Evolutionary conservation across 2,329 filamentous ascomycete species (phyloP), one percentile per base, ranked within the genome.

Genomic region (Mollisiaceae sp.): DNA sequence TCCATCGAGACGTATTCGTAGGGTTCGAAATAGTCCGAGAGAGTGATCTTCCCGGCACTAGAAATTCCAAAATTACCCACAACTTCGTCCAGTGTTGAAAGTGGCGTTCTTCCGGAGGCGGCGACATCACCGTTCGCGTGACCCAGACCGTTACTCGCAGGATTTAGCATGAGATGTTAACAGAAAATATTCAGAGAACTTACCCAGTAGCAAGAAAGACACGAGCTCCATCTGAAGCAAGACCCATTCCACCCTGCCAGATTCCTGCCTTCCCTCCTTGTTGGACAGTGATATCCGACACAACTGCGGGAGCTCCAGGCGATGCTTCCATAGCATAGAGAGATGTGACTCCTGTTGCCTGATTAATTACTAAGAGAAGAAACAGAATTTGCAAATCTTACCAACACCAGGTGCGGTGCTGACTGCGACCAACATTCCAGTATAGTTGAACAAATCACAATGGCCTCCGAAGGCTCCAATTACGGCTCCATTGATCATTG

Each of bases 21-120:
- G 0, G 84, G 84, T 78, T 85, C 82, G 65, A 86, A 86, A 70
- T 85, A 86, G 60, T 86, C 83, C 11, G 79, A 76, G 4, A 85
- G 68, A 0, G 75, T 76, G 0, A 85, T 78, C 50, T 83, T 78
- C 8, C 81, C 82, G 1, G 79, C 76, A 0, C 70, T 63, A 32
- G 79, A 78, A 36, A 81, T 73, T 0, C 75, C 78, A 75, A 83
- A 79, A 67, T 81, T 81, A 8, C 80, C 78, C 0, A 81, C 79
- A 0, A 80, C 79, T 68, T 83, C 78, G 39, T 83, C 81, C 39
- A 83, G 74, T 0, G 81, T 77, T 18, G 70, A 73, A 22, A 79
- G 69, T 5, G 73, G 70, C 1, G 71, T 68, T 65, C 74, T 70
- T 8, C 77, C 77, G n/a, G 74, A 76, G 9, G 77, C 76, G 12